Evolutionary conservation across 2,329 filamentous ascomycete species (phyloP).

Genomic region (Paraphoma chrysanthemicola): DNA sequence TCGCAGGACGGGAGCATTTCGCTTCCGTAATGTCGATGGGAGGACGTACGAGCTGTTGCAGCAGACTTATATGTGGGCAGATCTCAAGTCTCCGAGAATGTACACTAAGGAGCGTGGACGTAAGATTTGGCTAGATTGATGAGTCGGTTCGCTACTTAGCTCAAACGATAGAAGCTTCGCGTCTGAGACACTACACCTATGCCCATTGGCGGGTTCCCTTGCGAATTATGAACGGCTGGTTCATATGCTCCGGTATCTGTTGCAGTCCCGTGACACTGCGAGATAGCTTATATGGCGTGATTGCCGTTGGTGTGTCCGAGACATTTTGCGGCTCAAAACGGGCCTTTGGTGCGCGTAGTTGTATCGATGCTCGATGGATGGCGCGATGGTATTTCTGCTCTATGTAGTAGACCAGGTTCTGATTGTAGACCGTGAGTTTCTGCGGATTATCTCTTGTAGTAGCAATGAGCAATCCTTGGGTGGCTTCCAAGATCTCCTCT

Average conservation of each 20-base stretch:
- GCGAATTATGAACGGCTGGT: conserved; percentile 8
- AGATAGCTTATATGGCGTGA: conserved; percentile 10
- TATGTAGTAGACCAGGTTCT: conserved; percentile 18
- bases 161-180: too few species aligned
- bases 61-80: conserved; percentile 6
- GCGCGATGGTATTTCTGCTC: conserved; percentile 14
- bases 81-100: neutral
- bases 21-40: conserved; percentile 13
- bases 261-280: conserved; percentile 12
- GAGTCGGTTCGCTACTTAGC: neutral
- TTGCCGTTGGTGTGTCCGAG: conserved; percentile 6
- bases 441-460: conserved; percentile 4
- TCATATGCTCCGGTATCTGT: conserved; percentile 7
- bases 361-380: conserved; percentile 12
- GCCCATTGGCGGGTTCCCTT: conserved; percentile 9
- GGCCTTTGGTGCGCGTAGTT: conserved; percentile 3
- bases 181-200: neutral
- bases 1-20: conserved; percentile 21
- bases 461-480: conserved; percentile 19
- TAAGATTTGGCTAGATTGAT: conserved; percentile 25
- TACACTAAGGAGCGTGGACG: conserved; percentile 3
- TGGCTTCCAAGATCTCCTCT: conserved; percentile 24
- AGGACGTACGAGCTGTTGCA: conserved; percentile 6
- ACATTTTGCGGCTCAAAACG: conserved; percentile 12
- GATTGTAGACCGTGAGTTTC: conserved; percentile 11